phyloP scores from a whole-genome alignment of 2,329 filamentous ascomycete genomes.

The Lanzia echinophila region DNA sequence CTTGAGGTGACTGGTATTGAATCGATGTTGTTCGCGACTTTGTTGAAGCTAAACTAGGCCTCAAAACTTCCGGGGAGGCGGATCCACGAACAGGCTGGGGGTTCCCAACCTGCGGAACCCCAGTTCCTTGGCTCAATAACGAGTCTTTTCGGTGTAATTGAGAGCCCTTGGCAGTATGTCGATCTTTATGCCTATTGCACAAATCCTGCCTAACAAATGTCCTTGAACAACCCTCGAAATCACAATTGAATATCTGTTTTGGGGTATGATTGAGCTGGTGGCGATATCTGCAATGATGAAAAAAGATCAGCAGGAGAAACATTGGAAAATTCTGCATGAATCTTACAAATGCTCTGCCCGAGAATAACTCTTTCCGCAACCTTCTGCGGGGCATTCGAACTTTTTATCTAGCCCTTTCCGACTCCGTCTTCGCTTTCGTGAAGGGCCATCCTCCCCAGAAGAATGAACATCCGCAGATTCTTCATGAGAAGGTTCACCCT shows the following conservation, averaged over 20 bases:
- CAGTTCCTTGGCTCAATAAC: constrained; percentile 43
- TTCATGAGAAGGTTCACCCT: constrained; percentile 20
- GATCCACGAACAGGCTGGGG: constrained; percentile 22
- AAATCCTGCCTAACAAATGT: constrained; percentile 92
- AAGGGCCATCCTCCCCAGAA: constrained; percentile 28
- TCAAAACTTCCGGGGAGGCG: constrained; percentile 27
- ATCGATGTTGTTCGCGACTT: constrained; percentile 24
- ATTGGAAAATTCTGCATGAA: constrained; percentile 10
- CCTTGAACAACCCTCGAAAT: constrained; percentile 83
- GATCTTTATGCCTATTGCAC: constrained; percentile 76
- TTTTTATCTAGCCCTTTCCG: constrained; percentile 74
- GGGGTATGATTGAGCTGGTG: constrained; percentile 95
- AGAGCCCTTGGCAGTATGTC: constrained; percentile 73
- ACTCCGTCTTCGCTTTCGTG: constrained; percentile 57
- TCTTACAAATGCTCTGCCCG: constrained; percentile 87
- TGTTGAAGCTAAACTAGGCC: constrained; percentile 20
- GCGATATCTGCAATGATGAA: constrained; percentile 50
- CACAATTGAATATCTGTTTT: constrained; percentile 91
- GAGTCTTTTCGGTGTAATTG: constrained; percentile 69
- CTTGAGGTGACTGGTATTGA: constrained; percentile 29
- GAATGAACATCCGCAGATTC: constrained; percentile 25
- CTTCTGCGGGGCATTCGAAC: constrained; percentile 77
- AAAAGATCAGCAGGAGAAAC: constrained; percentile 10
- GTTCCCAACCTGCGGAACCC: constrained; percentile 19
- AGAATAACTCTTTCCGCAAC: constrained; percentile 93